Evolutionary conservation across 2,329 filamentous ascomycete species (phyloP).

Genomic region (Botrytis byssoidea): DNA sequence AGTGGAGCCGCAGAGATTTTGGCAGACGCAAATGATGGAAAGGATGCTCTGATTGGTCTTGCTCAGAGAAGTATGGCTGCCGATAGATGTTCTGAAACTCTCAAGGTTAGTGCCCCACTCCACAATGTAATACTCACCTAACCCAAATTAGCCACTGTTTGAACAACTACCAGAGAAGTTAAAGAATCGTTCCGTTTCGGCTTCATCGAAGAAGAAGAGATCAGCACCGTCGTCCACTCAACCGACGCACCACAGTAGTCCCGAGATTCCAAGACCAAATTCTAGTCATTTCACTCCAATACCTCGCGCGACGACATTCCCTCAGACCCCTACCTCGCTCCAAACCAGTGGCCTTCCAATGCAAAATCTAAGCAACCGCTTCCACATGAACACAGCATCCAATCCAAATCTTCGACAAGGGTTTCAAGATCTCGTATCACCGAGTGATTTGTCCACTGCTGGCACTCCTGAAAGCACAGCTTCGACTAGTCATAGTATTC

Average conservation of each 20-base stretch:
- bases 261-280: slow-evolving; percentile 25
- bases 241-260: slow-evolving; percentile 34
- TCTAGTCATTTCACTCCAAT: slow-evolving; percentile 19
- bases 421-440: slow-evolving; percentile 34
- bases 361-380: slow-evolving; percentile 24
- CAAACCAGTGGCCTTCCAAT: slow-evolving; percentile 30
- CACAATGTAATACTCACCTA: slow-evolving; percentile 21
- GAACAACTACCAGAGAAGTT: slow-evolving; percentile 76
- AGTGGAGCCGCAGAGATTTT: slow-evolving; percentile 74
- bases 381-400: slow-evolving; percentile 30
- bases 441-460: slow-evolving; percentile 31
- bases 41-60: slow-evolving; percentile 75
- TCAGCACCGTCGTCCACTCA: slow-evolving; percentile 49
- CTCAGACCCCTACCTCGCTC: slow-evolving; percentile 32
- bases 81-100: slow-evolving; percentile 75
- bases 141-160: slow-evolving; percentile 65
- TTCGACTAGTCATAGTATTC: slow-evolving; percentile 25
- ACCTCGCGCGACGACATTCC: slow-evolving; percentile 35
- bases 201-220: slow-evolving; percentile 53
- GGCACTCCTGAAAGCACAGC: slow-evolving; percentile 34
- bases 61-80: slow-evolving; percentile 85
- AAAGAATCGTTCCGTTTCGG: slow-evolving; percentile 48
- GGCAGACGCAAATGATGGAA: slow-evolving; percentile 80
- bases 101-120: slow-evolving; percentile 59
- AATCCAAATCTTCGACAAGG: slow-evolving; percentile 35